Evolutionary conservation across 2,329 filamentous ascomycete genomes (phyloP), one percentile per base, ranked within the genome.

Genomic region (Apiospora kogelbergensis): DNA sequence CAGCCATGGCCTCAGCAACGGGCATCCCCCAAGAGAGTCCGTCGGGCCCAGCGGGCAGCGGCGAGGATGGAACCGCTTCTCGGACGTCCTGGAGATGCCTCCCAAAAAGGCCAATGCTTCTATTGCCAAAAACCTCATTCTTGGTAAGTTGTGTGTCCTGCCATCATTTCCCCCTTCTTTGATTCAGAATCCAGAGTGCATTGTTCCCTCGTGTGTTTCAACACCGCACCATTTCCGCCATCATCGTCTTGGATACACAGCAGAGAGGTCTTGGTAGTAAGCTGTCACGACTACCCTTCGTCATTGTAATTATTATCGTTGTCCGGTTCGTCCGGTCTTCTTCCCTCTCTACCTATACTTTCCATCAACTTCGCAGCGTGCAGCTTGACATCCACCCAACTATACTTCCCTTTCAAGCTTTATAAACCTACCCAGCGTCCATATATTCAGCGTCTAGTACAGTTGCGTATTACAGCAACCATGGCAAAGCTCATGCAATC

Each of bases 31-130:
- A 90, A 73, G 79, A 80, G 53, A 67, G 66, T 67, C 66, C 66
- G 66, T 37, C 42, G 65, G 66, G 46, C 42, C 22, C 46, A 30
- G 48, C 66, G 33, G 45, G 42, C 73, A 74, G 65, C 78, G 74
- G 68, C 77, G 76, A 72, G 70, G 70, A 74, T 67, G 76, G 90
- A 93, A 75, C 93, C 92, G 72, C 83, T 95, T 67, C 84, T 95
- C 41, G 92, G 91, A 67, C 83, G 85, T 65, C 85, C 89, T 57
- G 93, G 93, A 63, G 93, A 95, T 81, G 93, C 89, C 11, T 87
- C 89, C 65, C 93, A 97, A 82, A 82, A 82, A 83, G 69, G 86
- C 91, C 45, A 86, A 86, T 20, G 85, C 88, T 70, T 84, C 89
- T 30, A 84, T 97, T 67, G 83, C 88, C 71, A 84, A 85, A 74